These are phyloP conservation scores for Ceratocystis smalleyi DNA, from an alignment of 2,329 filamentous ascomycete genomes.

Conservation along the genomic window DNA sequence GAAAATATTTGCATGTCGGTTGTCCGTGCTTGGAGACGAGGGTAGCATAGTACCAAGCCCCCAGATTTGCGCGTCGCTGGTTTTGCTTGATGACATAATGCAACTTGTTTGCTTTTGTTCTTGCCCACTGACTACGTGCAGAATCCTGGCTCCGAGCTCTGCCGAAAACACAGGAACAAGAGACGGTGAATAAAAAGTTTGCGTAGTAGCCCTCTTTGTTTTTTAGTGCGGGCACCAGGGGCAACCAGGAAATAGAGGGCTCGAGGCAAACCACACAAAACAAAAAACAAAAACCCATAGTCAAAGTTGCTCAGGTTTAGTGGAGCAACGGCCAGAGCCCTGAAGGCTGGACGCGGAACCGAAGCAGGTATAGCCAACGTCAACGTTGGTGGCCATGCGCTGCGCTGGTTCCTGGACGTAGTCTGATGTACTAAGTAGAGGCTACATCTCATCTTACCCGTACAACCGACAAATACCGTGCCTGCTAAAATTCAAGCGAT, in stretches of 20 bases:
- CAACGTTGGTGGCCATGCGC: background rate
- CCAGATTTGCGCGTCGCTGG: background rate
- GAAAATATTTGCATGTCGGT: background rate
- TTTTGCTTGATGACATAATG: background rate
- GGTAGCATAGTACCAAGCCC: background rate
- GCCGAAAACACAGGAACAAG: background rate
- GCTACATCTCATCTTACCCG: background rate
- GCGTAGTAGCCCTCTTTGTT: background rate
- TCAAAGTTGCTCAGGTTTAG: background rate
- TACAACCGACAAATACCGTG: background rate
- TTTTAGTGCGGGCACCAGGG: background rate
- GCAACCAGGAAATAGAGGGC: background rate
- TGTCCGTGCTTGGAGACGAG: background rate
- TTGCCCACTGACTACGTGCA: background rate
- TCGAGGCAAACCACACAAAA: background rate
- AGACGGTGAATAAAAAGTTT: background rate
- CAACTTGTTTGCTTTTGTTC: background rate
- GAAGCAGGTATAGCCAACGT: background rate
- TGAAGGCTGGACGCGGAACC: background rate
- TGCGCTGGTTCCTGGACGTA: background rate
- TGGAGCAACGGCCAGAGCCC: background rate
- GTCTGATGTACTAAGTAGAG: background rate
- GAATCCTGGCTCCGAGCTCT: conserved; percentile 3
- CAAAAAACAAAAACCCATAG: background rate
- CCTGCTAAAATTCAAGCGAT: background rate